Base-by-base conservation (phyloP, 768 basidiomycete species). In the Suillus alpinus region DNA sequence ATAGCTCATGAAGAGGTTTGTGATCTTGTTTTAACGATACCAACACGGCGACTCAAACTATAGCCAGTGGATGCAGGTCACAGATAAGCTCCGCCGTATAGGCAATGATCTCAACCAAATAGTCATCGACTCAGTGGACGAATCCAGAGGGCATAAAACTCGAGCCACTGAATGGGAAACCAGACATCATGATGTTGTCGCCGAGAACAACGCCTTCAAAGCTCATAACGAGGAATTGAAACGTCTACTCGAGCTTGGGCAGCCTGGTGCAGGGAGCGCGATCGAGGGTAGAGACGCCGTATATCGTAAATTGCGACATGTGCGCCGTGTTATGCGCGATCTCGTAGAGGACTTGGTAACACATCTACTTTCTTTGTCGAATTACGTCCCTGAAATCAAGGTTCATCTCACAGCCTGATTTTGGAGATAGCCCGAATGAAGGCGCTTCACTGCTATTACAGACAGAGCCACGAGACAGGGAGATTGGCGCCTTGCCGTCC, bases 321-420 rank as follows among this genome's bases (percentile, higher is more conserved):
- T 79, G 32, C 69, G 74, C 20, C 77, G 73, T 61, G 75, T 82
- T 14, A 71, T 83, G 58, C 66, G 71, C 41, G 76, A 79, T 60
- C 68, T 84, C 32, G 56, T 83, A 16, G 71, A 77, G 32, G 79
- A 81, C 59, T 72, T 74, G 49, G 72, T 78, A 66, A 67, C 63
- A 46, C 58, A 61, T n/a, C 39, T 49, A 47, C 29, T 47, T 23
- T 34, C 31, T 58, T 50, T 55, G 47, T 12, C 32, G 37, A 18
- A 39, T 18, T 18, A 39, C 23, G 37, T 23, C 16, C 37, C 37
- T 55, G 16, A 55, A 26, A 26, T 39, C 53, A 29, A 55, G 2
- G 26, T 39, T 55, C 23, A 18, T 53, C 16, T 26, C 6, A 1
- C 26, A 55, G 53, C 16, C 10, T 26, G 53, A 55, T 26, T 29